These are phyloP conservation scores for Actinomortierella ambigua DNA, from an alignment of 371 early-diverging fungal genomes.

Conservation along the genomic window DNA sequence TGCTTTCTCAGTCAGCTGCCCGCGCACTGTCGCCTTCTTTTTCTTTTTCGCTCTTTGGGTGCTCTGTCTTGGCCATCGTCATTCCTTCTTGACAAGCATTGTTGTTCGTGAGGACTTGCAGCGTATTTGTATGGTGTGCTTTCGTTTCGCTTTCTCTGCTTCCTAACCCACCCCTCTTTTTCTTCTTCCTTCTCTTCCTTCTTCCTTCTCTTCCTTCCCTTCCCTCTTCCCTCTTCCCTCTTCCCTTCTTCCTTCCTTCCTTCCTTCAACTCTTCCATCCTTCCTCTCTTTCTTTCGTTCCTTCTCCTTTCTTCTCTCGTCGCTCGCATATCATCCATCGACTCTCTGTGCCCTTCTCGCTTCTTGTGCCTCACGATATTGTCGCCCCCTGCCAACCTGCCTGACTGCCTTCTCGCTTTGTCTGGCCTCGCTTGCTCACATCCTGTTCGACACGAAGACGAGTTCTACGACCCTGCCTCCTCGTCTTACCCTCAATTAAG, in stretches of 20 bases:
- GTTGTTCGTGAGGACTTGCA: no score
- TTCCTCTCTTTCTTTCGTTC: constrained; percentile 4
- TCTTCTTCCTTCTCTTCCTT: constrained; percentile 1
- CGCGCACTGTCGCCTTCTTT: not conserved
- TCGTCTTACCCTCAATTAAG: no score
- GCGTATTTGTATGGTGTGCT: no score
- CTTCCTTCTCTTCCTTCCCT: constrained; percentile 1
- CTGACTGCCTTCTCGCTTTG: no score
- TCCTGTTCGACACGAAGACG: no score
- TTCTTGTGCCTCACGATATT: no score
- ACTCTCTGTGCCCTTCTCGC: not conserved
- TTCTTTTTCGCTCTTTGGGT: not conserved
- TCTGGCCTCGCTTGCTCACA: no score
- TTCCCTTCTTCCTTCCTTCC: constrained; percentile 5
- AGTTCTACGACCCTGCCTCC: no score
- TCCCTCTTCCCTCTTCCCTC: not conserved
- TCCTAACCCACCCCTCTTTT: not conserved
- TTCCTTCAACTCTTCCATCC: not conserved
- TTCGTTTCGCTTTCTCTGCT: no score
- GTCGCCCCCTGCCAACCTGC: no score
- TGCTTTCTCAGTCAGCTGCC: not conserved
- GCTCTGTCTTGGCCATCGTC: not conserved
- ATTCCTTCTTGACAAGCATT: not conserved
- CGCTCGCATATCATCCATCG: constrained; percentile 6
- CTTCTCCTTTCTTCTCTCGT: not conserved